Conservation (phyloP, 2,329 filamentous ascomycete genomes). For the Aschersonia sp. region DNA sequence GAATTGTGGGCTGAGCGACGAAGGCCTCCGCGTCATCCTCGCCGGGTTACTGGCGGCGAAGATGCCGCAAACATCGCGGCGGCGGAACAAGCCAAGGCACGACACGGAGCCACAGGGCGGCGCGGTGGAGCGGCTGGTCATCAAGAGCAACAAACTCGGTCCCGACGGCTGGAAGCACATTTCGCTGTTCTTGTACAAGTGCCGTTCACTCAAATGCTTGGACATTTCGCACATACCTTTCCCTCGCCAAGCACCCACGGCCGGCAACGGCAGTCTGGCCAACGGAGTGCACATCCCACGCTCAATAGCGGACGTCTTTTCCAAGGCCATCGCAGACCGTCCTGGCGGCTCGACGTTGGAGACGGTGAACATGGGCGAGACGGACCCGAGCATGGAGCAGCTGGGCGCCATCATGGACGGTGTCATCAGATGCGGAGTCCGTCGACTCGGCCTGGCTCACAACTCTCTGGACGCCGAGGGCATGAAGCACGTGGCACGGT, state of each 20-base stretch:
- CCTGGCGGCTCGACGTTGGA: conserved; percentile 65
- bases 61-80: conserved; percentile 38
- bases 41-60: conserved; percentile 75
- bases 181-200: conserved; percentile 80
- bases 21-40: conserved; percentile 73
- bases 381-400: conserved; percentile 55
- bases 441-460: conserved; percentile 67
- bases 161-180: conserved; percentile 85
- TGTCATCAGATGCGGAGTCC: conserved; percentile 62
- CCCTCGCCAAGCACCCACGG: conserved; percentile 29
- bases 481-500: conserved; percentile 61
- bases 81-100: conserved; percentile 26
- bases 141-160: conserved; percentile 88
- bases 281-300: conserved; percentile 19
- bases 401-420: conserved; percentile 70
- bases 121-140: conserved; percentile 69
- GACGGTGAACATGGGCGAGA: conserved; percentile 71
- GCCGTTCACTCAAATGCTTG: conserved; percentile 68
- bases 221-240: conserved; percentile 80
- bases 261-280: conserved; percentile 14
- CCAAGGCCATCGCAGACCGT: conserved; percentile 62
- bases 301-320: conserved; percentile 45
- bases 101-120: conserved; percentile 42
- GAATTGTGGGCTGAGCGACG: conserved; percentile 75
- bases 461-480: conserved; percentile 65